Evolutionary conservation across 2,329 filamentous ascomycete genomes (phyloP), one percentile per base, ranked within the genome.

Genomic region (Alternaria triticina): DNA sequence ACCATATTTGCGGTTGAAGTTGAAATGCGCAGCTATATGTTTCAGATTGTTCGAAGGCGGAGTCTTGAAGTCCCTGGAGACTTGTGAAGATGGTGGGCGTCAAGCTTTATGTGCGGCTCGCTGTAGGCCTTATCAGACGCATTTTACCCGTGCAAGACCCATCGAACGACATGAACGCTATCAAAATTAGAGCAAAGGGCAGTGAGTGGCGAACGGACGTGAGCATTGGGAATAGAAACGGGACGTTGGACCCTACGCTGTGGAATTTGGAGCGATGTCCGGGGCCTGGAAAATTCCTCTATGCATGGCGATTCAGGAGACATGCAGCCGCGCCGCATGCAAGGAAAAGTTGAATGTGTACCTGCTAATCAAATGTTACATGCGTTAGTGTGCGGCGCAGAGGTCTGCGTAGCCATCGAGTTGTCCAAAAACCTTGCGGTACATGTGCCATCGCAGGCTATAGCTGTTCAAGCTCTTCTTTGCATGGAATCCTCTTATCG

Each of bases 71-170:
- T 55, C 50, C 47, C 57, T 60, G 50, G n/a, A 43, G 25, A 33
- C 22, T 25, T 56, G 58, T 54, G 27, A 49, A n/a, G 23, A 43
- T 43, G 43, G 52, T 40, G 30, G 51, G 22, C 51, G 44, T 54
- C 51, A 56, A 55, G 58, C 58, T 61, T 56, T 61, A 61, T 61
- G 45, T 56, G 51, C 46, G 51, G 22, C 58, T 44, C 40, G 12
- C 5, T 49, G 6, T 25, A 49, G 25, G 25, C 46, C 46, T 49
- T 28, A 13, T 20, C 46, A 28, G 9, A 28, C 46, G 23, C 8
- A 28, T n/a, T 49, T 28, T 28, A 49, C 46, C 46, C 46, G 25
- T 28, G 9, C 15, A 8, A 28, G 25, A 8, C 23, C 8, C 25
- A 49, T 49, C 46, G 25, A 28, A 28, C 3, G 25, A 9, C 27